These are phyloP conservation scores for Ambrosia trifida DNA, from an alignment of 129 eudicot species.

Conservation along the genomic window DNA sequence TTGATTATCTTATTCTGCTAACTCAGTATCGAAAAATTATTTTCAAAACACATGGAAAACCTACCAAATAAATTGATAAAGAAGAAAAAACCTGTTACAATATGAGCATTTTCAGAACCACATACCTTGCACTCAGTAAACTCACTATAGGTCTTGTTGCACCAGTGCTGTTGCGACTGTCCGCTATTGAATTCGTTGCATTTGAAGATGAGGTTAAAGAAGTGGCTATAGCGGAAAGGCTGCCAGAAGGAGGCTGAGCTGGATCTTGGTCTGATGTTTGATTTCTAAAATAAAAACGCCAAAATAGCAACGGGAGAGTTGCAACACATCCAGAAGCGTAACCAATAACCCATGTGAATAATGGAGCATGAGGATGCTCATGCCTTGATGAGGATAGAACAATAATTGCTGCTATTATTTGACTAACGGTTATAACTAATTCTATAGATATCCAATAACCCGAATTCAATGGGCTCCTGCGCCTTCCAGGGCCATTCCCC, in stretches of 20 bases:
- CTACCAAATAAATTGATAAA: background rate
- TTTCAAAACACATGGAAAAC: background rate
- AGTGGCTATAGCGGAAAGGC: slow-evolving; percentile 41
- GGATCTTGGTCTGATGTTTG: slow-evolving; percentile 71
- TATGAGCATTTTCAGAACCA: background rate
- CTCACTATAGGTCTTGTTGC: slow-evolving; percentile 28
- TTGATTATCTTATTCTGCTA: background rate
- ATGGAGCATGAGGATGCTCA: slow-evolving; percentile 84
- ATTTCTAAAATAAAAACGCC: slow-evolving; percentile 78
- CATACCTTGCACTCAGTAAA: slow-evolving; percentile 54
- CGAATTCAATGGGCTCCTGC: slow-evolving; percentile 90
- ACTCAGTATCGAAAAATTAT: background rate
- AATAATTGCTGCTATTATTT: slow-evolving; percentile 72
- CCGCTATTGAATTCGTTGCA: slow-evolving; percentile 45
- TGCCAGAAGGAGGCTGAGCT: slow-evolving; percentile 45
- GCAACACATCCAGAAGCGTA: slow-evolving; percentile 93
- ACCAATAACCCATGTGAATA: slow-evolving; percentile 82
- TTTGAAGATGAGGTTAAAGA: slow-evolving; percentile 48
- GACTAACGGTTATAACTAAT: slow-evolving; percentile 72
- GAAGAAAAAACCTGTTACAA: background rate
- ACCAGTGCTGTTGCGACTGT: slow-evolving; percentile 34
- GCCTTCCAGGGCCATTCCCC: slow-evolving; percentile 60
- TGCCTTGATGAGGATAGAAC: slow-evolving; percentile 73
- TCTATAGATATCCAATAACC: slow-evolving; percentile 93
- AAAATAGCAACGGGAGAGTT: slow-evolving; percentile 81